phyloP scores from a whole-genome alignment of 345 rosid genomes.

The Orychophragmus violaceus region DNA sequence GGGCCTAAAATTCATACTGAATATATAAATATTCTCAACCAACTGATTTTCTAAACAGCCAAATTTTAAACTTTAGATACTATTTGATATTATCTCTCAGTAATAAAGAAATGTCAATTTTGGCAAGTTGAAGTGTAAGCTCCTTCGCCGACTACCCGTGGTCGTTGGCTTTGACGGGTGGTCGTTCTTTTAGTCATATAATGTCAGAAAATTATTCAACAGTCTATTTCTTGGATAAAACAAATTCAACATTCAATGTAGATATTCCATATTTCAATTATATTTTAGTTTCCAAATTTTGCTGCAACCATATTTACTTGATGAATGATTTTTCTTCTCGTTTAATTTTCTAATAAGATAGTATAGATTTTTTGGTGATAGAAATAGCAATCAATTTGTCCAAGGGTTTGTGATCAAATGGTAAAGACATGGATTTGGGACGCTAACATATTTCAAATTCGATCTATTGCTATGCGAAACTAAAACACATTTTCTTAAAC shows the following conservation, averaged over 20 bases:
- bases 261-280: not conserved
- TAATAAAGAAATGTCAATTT: not conserved
- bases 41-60: too few species aligned
- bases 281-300: not conserved
- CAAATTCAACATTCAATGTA: not conserved
- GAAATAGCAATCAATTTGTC: too few species aligned
- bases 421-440: too few species aligned
- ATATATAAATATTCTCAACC: too few species aligned
- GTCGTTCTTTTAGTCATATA: conserved; percentile 8
- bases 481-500: too few species aligned
- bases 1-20: not conserved
- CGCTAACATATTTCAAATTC: too few species aligned
- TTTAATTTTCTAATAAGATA: too few species aligned
- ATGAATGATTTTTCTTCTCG: too few species aligned
- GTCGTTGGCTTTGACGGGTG: conserved; percentile 11
- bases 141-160: conserved; percentile 11
- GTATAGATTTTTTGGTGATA: too few species aligned
- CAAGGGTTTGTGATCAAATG: too few species aligned
- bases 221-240: not conserved
- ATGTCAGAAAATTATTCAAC: conserved; percentile 20
- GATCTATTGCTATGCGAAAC: too few species aligned
- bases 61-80: not conserved
- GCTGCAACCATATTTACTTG: not conserved
- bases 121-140: conserved; percentile 10
- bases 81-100: not conserved